Percentiles rank a stretch among this genome's conserved stretches.
Conservation (phyloP, 805 yeast species). For the Schizosaccharomyces octosporus region DNA sequence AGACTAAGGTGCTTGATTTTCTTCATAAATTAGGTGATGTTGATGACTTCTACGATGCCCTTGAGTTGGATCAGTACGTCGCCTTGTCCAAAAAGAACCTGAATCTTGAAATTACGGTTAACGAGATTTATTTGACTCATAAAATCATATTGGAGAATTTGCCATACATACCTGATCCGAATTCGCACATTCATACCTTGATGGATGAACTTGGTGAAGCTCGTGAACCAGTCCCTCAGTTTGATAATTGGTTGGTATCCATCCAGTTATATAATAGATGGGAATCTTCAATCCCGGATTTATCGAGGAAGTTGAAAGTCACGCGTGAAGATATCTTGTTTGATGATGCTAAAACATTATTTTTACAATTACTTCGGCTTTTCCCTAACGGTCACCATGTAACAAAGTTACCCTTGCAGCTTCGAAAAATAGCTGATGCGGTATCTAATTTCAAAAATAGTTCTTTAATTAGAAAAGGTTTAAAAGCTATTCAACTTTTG, state of each 20-base stretch:
- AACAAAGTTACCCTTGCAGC: slow-evolving; percentile 10
- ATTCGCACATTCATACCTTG: slow-evolving; percentile 9
- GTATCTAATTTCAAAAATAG: slow-evolving; percentile 13
- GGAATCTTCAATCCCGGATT: slow-evolving; percentile 13
- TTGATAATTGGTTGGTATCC: slow-evolving; percentile 12
- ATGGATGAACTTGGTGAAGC: slow-evolving; percentile 13
- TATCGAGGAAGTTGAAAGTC: slow-evolving; percentile 10
- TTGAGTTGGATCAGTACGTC: slow-evolving; percentile 18
- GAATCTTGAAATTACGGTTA: slow-evolving; percentile 13
- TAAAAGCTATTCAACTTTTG: slow-evolving; percentile 13
- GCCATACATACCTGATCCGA: slow-evolving; percentile 4
- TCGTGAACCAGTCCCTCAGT: slow-evolving; percentile 12
- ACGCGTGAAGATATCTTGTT: slow-evolving; percentile 14
- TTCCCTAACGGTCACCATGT: slow-evolving; percentile 12
- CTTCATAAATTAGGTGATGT: slow-evolving; percentile 17
- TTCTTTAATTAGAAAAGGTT: slow-evolving; percentile 14
- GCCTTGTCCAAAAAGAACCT: slow-evolving; percentile 16
- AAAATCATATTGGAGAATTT: slow-evolving; percentile 14
- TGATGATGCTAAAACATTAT: slow-evolving; percentile 15
- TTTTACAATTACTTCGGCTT: slow-evolving; percentile 16
- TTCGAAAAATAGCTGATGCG: slow-evolving; percentile 12
- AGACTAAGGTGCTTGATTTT: slow-evolving; percentile 12
- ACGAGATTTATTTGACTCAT: slow-evolving; percentile 16
- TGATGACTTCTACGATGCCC: slow-evolving; percentile 17
- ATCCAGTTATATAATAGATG: slow-evolving; percentile 14